Conservation (phyloP, 257 asterid species). For the Gardenia jasminoides region DNA sequence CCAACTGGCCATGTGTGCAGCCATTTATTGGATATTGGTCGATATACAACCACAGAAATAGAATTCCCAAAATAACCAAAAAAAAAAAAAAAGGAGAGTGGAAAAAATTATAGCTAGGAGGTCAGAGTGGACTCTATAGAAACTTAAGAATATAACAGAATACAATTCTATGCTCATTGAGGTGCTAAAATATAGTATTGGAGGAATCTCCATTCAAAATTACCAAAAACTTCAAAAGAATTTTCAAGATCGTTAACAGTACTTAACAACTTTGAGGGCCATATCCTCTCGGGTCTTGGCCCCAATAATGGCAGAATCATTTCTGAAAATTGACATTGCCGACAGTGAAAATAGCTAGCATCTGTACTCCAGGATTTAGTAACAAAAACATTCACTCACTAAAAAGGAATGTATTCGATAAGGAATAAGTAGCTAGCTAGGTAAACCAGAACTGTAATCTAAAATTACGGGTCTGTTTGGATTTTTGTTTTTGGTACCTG, state of each 20-base stretch:
- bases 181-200: background rate
- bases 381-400: background rate
- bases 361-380: background rate
- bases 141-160: background rate
- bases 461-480: no score
- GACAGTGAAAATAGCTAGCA: background rate
- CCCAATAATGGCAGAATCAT: background rate
- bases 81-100: no score
- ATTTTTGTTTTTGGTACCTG: no score
- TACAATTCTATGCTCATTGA: background rate
- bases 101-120: background rate
- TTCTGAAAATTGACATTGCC: background rate
- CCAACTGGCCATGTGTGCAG: constrained; percentile 7
- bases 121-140: background rate
- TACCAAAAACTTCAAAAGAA: background rate
- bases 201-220: background rate
- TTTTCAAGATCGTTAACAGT: background rate
- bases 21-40: constrained; percentile 14
- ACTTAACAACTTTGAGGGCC: background rate
- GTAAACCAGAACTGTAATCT: no score
- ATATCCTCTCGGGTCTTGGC: background rate
- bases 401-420: no score
- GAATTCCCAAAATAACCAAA: no score
- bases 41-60: background rate
- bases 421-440: background rate